Evolutionary conservation across 2,329 filamentous ascomycete species (phyloP).

Genomic region (Hansfordia pulvinata): DNA sequence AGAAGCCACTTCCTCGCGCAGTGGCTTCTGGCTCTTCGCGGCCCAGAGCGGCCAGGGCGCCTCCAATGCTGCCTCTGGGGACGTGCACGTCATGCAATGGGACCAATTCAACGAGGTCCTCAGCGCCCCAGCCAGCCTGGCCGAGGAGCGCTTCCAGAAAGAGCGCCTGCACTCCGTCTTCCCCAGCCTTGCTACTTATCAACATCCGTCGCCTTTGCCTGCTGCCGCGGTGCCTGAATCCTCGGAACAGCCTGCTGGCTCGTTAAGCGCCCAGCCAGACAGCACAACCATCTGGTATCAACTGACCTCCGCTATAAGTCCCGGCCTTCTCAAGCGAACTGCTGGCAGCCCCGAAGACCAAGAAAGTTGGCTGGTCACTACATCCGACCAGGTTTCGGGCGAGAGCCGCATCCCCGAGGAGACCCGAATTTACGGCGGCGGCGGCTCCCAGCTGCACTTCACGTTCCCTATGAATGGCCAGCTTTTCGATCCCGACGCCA

Average conservation of each 20-base stretch:
- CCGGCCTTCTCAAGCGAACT: constrained; percentile 29
- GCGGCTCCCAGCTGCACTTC: constrained; percentile 10
- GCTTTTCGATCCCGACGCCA: constrained; percentile 12
- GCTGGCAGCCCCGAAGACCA: no score
- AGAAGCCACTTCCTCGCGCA: constrained; percentile 31
- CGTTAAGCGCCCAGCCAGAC: constrained; percentile 12
- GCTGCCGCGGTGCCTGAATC: constrained; percentile 5
- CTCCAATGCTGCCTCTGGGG: background rate
- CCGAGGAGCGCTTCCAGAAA: constrained; percentile 30
- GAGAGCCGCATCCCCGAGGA: constrained; percentile 25
- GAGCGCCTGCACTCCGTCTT: constrained; percentile 24
- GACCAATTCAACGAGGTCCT: constrained; percentile 41
- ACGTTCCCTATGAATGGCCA: constrained; percentile 14
- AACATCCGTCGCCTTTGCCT: constrained; percentile 16
- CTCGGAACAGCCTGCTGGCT: constrained; percentile 6
- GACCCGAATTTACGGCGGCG: constrained; percentile 21
- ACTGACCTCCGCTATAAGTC: constrained; percentile 34
- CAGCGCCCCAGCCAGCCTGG: constrained; percentile 26
- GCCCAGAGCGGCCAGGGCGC: constrained; percentile 12
- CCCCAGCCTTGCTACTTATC: constrained; percentile 29
- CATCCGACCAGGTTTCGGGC: constrained; percentile 35
- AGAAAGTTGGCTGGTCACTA: constrained; percentile 42
- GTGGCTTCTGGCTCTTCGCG: constrained; percentile 42
- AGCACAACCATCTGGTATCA: constrained; percentile 32
- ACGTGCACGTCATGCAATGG: constrained; percentile 37